phyloP scores from a whole-genome alignment of 129 eudicot species.

The Arctium lappa region DNA sequence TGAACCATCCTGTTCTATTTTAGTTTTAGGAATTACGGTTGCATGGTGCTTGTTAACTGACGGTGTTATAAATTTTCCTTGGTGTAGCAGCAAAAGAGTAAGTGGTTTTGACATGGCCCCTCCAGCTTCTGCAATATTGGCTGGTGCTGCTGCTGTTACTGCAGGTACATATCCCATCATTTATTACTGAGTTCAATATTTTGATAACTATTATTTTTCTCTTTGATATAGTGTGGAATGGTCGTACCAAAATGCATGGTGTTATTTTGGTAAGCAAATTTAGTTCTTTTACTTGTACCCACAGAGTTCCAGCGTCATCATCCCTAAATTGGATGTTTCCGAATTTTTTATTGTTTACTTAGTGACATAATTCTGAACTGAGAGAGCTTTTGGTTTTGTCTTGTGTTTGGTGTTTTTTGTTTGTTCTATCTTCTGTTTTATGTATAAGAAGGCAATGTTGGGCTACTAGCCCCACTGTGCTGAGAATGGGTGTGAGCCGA shows the following conservation, averaged over 20 bases:
- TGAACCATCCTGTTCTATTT: not conserved
- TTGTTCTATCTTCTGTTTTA: constrained; percentile 89
- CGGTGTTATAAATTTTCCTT: constrained; percentile 1
- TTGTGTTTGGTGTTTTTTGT: constrained; percentile 96
- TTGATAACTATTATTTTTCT: constrained; percentile 48
- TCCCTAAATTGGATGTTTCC: constrained; percentile 34
- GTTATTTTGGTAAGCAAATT: constrained; percentile 84
- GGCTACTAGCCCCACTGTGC: constrained; percentile 99
- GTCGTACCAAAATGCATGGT: constrained; percentile 80
- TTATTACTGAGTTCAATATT: constrained; percentile 8
- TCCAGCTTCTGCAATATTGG: constrained; percentile 83
- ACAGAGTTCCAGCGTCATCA: constrained; percentile 39
- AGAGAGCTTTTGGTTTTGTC: constrained; percentile 90
- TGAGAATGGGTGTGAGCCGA: constrained; percentile 99
- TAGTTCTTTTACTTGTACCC: constrained; percentile 43
- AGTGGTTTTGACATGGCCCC: constrained; percentile 99
- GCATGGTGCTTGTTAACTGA: not conserved
- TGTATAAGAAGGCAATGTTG: constrained; percentile 98
- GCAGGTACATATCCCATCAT: constrained; percentile 51
- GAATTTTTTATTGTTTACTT: constrained; percentile 51
- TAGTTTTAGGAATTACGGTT: not conserved
- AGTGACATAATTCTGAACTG: constrained; percentile 69
- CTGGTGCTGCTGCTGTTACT: constrained; percentile 65
- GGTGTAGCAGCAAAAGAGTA: constrained; percentile 73
- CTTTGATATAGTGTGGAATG: constrained; percentile 81